Evolutionary conservation across 805 yeast genomes (phyloP), one percentile per base, ranked within the genome.

Genomic region (Metschnikowia vanudenii): DNA sequence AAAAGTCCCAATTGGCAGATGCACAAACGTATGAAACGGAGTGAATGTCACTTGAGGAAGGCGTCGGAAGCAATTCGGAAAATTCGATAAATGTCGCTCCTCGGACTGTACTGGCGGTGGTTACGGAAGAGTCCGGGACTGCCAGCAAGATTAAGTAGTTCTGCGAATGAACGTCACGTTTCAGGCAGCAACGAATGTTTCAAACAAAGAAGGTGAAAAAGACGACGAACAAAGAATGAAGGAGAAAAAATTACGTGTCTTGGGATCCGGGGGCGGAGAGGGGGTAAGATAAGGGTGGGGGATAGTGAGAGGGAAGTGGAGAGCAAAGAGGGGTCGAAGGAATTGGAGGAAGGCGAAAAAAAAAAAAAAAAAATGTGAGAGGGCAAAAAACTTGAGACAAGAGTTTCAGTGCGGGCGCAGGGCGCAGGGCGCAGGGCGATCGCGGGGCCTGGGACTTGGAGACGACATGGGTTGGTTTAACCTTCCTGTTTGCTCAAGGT

Each of bases 301-400:
- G 49, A 10, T 32, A 35, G 39, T 29, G 36, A 30, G 18, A 30
- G 38, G 48, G 39, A 37, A 37, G 47, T 38, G 44, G 44, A 26
- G 44, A 22, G 40, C 37, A 24, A 40, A 36, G 48, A 29, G 43
- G 43, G 45, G 47, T 19, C 45, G 26, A 5, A 17, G 18, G 31
- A n/a, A 22, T 16, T 14, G 26, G 12, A 30, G 43, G 36, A 36
- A 4, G 49, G 30, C 28, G 28, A 26, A 43, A 43, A 44, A 39
- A n/a, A n/a, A n/a, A 8, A 12, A 26, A 43, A 43, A 44, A 36
- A 14, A 26, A 41, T 28, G 11, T 26, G 11, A 6, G 45, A 34
- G 33, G 45, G 49, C 42, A 28, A 45, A 36, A 40, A 26, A 26
- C 9, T 10, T 26, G 28, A 26, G 7, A 26, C 28, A 26, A 26